These are phyloP conservation scores for Boechera stricta DNA, from an alignment of 345 rosid species.

Conservation along the genomic window DNA sequence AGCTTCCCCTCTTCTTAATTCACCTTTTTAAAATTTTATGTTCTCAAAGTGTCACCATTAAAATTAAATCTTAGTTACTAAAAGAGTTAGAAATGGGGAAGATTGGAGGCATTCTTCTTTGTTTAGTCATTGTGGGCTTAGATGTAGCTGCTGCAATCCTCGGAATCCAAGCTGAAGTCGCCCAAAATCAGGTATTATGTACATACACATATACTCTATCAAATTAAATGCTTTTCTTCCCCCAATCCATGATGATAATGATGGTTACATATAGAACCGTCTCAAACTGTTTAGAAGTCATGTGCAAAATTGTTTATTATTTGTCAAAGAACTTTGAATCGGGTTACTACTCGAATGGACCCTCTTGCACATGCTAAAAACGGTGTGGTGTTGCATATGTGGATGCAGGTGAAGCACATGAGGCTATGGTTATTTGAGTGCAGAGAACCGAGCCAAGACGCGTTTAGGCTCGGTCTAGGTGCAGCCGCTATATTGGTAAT, in stretches of 20 bases:
- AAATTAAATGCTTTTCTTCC: not conserved
- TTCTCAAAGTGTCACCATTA: slow-evolving; percentile 4
- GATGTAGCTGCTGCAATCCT: slow-evolving; percentile 86
- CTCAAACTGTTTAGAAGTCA: not conserved
- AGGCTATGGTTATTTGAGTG: slow-evolving; percentile 90
- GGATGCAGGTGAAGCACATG: slow-evolving; percentile 73
- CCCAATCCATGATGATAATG: not conserved
- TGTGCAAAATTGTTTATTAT: not conserved
- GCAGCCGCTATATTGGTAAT: slow-evolving; percentile 69
- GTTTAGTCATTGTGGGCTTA: slow-evolving; percentile 75
- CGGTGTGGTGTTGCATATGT: not conserved
- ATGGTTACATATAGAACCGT: not conserved
- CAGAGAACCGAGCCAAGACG: slow-evolving; percentile 81
- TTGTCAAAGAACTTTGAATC: not conserved
- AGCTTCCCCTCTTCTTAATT: slow-evolving; percentile 32
- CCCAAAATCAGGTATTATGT: slow-evolving; percentile 70
- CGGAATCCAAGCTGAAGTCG: slow-evolving; percentile 88
- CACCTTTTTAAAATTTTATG: not conserved
- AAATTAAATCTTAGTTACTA: slow-evolving; percentile 15
- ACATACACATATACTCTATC: not conserved
- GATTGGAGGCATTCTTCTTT: slow-evolving; percentile 65
- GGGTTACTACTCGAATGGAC: not conserved
- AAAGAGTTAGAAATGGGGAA: slow-evolving; percentile 56
- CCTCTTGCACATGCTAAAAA: not conserved
- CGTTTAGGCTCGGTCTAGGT: slow-evolving; percentile 76